phyloP scores from a whole-genome alignment of 495 filamentous ascomycete species.

The Talaromyces thailandensis region DNA sequence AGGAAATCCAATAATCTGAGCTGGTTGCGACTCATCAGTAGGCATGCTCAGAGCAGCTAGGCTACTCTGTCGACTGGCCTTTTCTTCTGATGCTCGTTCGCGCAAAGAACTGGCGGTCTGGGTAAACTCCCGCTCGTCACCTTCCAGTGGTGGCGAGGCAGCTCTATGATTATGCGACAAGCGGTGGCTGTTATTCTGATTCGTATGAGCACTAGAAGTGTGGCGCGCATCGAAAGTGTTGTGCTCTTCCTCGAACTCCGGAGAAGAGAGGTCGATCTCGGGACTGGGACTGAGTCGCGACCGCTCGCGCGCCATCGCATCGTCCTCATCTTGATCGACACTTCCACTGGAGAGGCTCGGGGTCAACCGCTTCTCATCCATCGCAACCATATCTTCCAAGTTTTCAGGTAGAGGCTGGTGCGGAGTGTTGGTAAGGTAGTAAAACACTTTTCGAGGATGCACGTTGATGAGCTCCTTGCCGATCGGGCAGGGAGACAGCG shows the following conservation, averaged over 20 bases:
- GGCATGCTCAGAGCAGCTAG: conserved; percentile 28
- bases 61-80: conserved; percentile 25
- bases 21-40: conserved; percentile 21
- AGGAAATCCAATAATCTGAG: conserved; percentile 19
- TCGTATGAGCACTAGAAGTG: conserved; percentile 28
- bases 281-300: conserved; percentile 77
- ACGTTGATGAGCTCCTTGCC: conserved; percentile 87
- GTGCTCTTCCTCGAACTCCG: conserved; percentile 72
- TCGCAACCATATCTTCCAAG: conserved; percentile 39
- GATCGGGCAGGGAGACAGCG: conserved; percentile 73
- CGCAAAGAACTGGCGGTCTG: conserved; percentile 84
- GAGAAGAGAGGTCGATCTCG: conserved; percentile 83
- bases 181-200: conserved; percentile 15
- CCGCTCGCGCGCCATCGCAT: conserved; percentile 61
- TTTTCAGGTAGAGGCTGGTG: conserved; percentile 77
- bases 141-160: conserved; percentile 79
- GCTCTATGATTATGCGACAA: conserved; percentile 58
- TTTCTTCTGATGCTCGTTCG: conserved; percentile 55
- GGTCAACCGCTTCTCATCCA: conserved; percentile 54
- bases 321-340: conserved; percentile 51
- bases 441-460: conserved; percentile 92
- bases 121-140: conserved; percentile 94
- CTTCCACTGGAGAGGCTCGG: conserved; percentile 73
- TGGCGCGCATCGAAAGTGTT: conserved; percentile 30
- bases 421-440: conserved; percentile 78